Percentiles rank a stretch among this genome's conserved stretches.
phyloP scores from a whole-genome alignment of 345 rosid species.

The Populus tremula region DNA sequence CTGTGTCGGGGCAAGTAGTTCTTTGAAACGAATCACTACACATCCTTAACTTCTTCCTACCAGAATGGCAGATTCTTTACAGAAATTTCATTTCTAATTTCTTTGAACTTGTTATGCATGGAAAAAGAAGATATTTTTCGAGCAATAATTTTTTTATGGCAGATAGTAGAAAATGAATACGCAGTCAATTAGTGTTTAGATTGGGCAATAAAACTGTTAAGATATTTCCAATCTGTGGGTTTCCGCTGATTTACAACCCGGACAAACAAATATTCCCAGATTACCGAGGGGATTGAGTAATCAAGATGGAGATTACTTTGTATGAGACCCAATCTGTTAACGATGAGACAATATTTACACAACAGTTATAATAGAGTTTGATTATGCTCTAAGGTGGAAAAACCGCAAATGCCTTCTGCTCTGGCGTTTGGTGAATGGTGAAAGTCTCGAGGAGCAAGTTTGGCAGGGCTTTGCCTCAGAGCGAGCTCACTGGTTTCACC shows the following conservation, averaged over 20 bases:
- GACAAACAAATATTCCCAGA: neutral
- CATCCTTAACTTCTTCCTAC: neutral
- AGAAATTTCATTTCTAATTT: neutral
- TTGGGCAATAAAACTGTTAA: neutral
- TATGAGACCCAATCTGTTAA: neutral
- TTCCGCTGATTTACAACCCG: neutral
- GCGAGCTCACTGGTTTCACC: neutral
- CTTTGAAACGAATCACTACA: neutral
- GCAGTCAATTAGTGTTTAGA: neutral
- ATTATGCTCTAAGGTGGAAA: neutral
- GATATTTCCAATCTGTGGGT: neutral
- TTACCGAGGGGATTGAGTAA: neutral
- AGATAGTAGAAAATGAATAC: neutral
- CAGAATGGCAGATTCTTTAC: neutral
- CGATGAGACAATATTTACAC: neutral
- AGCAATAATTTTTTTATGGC: neutral
- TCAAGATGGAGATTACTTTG: neutral
- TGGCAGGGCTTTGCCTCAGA: neutral
- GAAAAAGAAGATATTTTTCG: neutral
- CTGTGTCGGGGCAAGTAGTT: no score
- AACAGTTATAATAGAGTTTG: neutral
- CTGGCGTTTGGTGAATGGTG: neutral
- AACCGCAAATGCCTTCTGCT: neutral
- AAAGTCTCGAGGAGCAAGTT: neutral
- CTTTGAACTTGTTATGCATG: neutral